These are phyloP conservation scores for Pythium periplocum DNA, from an alignment of 352 stramenopile species.

Conservation along the genomic window DNA sequence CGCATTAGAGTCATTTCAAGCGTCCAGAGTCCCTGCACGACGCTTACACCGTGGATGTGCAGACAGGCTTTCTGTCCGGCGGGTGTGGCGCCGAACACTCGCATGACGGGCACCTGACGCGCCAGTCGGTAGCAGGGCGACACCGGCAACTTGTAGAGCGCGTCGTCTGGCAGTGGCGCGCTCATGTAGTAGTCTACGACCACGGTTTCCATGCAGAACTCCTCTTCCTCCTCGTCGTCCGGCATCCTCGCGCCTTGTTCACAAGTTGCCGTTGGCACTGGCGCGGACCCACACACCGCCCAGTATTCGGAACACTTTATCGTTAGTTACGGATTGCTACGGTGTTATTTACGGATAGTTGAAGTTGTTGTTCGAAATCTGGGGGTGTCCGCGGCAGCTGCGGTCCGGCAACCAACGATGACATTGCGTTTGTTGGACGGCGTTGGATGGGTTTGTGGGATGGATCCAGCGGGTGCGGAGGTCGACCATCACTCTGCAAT, in stretches of 20 bases:
- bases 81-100: slow-evolving; percentile 86
- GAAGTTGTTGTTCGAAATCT: no score
- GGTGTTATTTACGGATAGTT: no score
- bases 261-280: neutral
- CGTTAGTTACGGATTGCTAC: neutral
- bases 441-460: no score
- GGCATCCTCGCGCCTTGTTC: neutral
- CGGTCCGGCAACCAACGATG: no score
- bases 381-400: no score
- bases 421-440: no score
- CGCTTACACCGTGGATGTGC: slow-evolving; percentile 80
- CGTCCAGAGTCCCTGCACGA: neutral
- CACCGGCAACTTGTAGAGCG: slow-evolving; percentile 35
- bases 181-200: slow-evolving; percentile 83
- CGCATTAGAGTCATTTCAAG: slow-evolving; percentile 2
- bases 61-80: slow-evolving; percentile 87
- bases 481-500: no score
- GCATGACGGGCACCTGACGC: slow-evolving; percentile 77
- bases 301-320: neutral
- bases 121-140: slow-evolving; percentile 70
- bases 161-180: slow-evolving; percentile 39
- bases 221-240: slow-evolving; percentile 20
- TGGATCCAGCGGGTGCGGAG: no score
- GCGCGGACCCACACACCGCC: no score
- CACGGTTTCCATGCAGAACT: slow-evolving; percentile 66